Evolutionary conservation across 2,329 filamentous ascomycete species (phyloP), one percentile per base, ranked within the genome.

Genomic region (Colletotrichum sublineola): DNA sequence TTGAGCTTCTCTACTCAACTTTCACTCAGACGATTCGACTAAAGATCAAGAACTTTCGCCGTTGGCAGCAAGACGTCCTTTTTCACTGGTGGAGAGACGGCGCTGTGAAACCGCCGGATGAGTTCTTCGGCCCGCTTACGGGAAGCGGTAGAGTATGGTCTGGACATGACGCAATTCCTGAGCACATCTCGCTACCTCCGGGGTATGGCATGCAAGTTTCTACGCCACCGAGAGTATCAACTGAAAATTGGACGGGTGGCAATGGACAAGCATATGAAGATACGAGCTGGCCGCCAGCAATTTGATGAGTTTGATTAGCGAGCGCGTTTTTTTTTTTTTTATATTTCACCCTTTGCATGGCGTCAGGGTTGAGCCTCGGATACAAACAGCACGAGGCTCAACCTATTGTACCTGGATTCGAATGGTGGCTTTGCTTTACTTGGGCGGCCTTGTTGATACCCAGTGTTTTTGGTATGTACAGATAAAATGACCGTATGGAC

Each of bases 1-100:
- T 80, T 1, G 79, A 84, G 67, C 76, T 85, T 2, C 79, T 89
- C 9, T 83, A 84, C 71, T 76, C 79, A 12, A 78, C 80, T 7
- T 84, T 83, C 63, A 75, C 78, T 15, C 20, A 75, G 78, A 11
- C 81, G 83, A 9, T 74, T 8, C 76, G 75, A 12, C 75, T 83
- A 14, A 76, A 77, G 42, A 82, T 83, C n/a, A 76, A 77, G 6
- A 80, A 83, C 52, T 64, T 74, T 40, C 75, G 75, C 74, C 78
- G 77, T 20, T 83, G 82, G 82, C 81, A 83, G 73, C 77, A 75
- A 46, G 82, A 83, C 63, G 82, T 83, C 14, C 74, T 83, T 48
- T 77, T 79, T 58, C 80, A 82, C 72, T 83, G 82, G 82, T 82
- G 80, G 79, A 75, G 75, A 11, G 81, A 79, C 69, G 66, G 68